Conservation (phyloP, 2,329 filamentous ascomycete species). For the Leptographium radiaticola region DNA sequence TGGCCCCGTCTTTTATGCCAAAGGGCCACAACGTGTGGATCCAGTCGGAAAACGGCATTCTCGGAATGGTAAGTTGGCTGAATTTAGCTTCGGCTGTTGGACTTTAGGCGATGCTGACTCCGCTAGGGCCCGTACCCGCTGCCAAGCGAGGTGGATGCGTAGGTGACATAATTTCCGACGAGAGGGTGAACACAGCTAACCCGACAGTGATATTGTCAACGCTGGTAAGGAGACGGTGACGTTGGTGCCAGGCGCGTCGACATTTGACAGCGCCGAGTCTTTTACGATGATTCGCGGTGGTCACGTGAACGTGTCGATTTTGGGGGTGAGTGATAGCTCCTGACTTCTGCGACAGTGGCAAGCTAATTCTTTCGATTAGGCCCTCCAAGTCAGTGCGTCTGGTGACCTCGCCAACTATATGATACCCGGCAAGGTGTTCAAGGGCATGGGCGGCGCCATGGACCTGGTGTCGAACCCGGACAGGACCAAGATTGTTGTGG, state of each 20-base stretch:
- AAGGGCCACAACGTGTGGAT: constrained; percentile 61
- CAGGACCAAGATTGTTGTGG: constrained; percentile 58
- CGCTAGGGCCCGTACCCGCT: constrained; percentile 61
- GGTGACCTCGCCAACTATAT: constrained; percentile 84
- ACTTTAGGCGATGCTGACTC: neutral
- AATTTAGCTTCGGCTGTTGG: too few species aligned
- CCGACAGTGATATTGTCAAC: constrained; percentile 58
- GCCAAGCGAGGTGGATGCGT: constrained; percentile 49
- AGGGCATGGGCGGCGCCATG: constrained; percentile 77
- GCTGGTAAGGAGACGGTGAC: constrained; percentile 83
- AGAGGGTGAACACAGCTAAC: neutral
- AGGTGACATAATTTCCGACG: neutral
- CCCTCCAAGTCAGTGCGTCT: constrained; percentile 61
- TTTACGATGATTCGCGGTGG: constrained; percentile 82
- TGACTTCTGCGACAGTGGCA: neutral
- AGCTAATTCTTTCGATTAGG: neutral
- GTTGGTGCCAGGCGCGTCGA: constrained; percentile 59
- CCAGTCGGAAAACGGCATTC: constrained; percentile 75
- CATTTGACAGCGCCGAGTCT: constrained; percentile 69
- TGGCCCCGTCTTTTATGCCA: constrained; percentile 67
- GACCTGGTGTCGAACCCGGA: constrained; percentile 60
- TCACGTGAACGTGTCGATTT: constrained; percentile 71
- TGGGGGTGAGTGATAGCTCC: constrained; percentile 35
- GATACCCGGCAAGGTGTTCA: constrained; percentile 70
- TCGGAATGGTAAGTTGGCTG: constrained; percentile 44